Conservation (phyloP, 805 yeast genomes). For the Saccharomycopsis fermentans region DNA sequence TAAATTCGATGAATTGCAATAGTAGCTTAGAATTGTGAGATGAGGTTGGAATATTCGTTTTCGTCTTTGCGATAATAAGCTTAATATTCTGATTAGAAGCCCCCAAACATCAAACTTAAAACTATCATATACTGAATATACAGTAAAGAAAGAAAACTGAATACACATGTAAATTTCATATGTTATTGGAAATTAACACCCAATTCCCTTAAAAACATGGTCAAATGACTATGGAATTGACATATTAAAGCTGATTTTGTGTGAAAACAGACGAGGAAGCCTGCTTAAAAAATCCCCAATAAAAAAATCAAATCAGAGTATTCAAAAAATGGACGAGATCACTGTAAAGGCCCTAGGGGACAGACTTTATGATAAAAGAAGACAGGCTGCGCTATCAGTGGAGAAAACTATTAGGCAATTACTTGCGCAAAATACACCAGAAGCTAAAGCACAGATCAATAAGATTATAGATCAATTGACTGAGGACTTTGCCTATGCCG, state of each 20-base stretch:
- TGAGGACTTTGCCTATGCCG: constrained; percentile 68
- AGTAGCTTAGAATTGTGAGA: no score
- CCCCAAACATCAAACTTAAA: neutral
- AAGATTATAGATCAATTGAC: constrained; percentile 63
- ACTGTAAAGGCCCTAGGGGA: constrained; percentile 62
- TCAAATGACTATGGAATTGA: no score
- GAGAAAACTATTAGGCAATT: constrained; percentile 71
- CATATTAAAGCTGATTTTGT: no score
- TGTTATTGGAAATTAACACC: neutral
- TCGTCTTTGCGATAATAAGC: no score
- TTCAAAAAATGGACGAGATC: constrained; percentile 39
- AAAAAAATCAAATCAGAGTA: neutral
- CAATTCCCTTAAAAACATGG: neutral
- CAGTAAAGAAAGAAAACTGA: neutral
- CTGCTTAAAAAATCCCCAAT: no score
- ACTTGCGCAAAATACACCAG: constrained; percentile 47
- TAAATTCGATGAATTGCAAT: no score
- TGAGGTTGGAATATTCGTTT: no score
- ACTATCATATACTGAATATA: neutral
- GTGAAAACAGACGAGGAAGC: no score
- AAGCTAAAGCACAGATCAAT: constrained; percentile 43
- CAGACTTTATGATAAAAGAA: constrained; percentile 67
- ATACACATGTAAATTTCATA: neutral
- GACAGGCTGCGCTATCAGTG: constrained; percentile 65
- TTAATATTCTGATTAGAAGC: neutral